A percentile compares a stretch with the other conserved stretches of the same genome.
These are phyloP conservation scores for Ascochyta fabae DNA, from an alignment of 2,329 filamentous ascomycete species.

Conservation along the genomic window DNA sequence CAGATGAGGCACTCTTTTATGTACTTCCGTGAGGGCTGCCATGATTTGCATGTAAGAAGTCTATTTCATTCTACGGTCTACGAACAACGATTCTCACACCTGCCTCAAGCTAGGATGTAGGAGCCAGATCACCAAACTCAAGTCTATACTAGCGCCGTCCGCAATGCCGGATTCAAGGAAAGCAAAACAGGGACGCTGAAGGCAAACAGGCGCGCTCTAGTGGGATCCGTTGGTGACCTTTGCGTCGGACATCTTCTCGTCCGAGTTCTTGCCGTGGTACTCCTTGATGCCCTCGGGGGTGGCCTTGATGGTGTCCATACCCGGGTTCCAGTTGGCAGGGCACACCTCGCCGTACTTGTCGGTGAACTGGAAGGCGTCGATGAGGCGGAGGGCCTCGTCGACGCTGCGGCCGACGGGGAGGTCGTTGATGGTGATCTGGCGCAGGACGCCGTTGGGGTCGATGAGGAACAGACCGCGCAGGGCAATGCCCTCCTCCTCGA, in stretches of 20 bases:
- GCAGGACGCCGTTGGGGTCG: slow-evolving; percentile 66
- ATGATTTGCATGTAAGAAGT: background rate
- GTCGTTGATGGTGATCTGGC: slow-evolving; percentile 71
- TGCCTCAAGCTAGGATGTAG: slow-evolving; percentile 2
- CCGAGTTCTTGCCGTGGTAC: slow-evolving; percentile 46
- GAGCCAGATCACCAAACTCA: slow-evolving; percentile 7
- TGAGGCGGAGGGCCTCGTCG: slow-evolving; percentile 66
- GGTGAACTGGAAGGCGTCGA: slow-evolving; percentile 58
- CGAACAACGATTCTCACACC: slow-evolving; percentile 2
- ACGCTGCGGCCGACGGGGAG: slow-evolving; percentile 69
- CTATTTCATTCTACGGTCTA: slow-evolving; percentile 12
- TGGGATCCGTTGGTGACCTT: slow-evolving; percentile 40
- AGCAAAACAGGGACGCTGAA: slow-evolving; percentile 3
- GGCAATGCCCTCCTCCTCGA: slow-evolving; percentile 69
- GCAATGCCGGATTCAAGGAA: slow-evolving; percentile 18
- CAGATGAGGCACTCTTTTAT: no score
- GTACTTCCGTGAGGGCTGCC: no score
- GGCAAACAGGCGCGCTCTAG: background rate
- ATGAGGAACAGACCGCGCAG: slow-evolving; percentile 71
- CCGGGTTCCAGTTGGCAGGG: slow-evolving; percentile 53
- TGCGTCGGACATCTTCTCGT: slow-evolving; percentile 44
- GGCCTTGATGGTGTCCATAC: slow-evolving; percentile 50
- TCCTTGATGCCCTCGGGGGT: slow-evolving; percentile 50
- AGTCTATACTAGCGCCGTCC: slow-evolving; percentile 23
- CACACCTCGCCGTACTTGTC: slow-evolving; percentile 54